Evolutionary conservation across 352 stramenopile species (phyloP), one percentile per base, ranked within the genome.

Genomic region (Pythium volutum): DNA sequence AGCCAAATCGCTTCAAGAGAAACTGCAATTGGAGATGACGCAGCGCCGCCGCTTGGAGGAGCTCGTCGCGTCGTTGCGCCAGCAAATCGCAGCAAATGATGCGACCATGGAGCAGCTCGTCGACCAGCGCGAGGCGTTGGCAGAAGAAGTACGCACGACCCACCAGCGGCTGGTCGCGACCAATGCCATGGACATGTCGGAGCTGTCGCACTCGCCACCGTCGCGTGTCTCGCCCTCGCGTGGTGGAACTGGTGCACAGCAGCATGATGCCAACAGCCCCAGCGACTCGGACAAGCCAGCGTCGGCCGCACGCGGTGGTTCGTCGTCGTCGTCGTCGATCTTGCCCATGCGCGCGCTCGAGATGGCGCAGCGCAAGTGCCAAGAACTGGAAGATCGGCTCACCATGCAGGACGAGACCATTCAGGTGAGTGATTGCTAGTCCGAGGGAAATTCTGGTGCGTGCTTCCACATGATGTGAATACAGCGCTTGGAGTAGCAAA

Each of bases 401-500:
- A 63, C 62, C 7, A 63, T 81, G 36, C 85, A 94, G 71, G 78
- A 90, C 55, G 77, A 86, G 38, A 93, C 80, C 1, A 94, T 94
- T 55, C 81, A 91, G 78, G 84, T 92, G 18, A 34, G 51, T 22
- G 9, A 14, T 27, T 12, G 27, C n/a, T n/a, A n/a, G 3, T 57
- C 14, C 27, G 2, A 7, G 16, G 27, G 25, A 36, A 18, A 42
- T 23, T 15, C 11, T 16, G 26, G 22, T 53, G n/a, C n/a, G n/a
- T n/a, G n/a, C n/a, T 4, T 15, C 16, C 15, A 58, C 27, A 6
- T 42, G 27, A 23, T 45, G 10, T 39, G 63, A 22, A 41, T 66
- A 18, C 54, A 93, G 85, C 79, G 89, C 81, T 53, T 94, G 41
- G 85, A 94, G 85, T 20, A 93, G 81, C 64, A 94, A 94, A 41